A percentile compares a stretch with the other conserved stretches of the same genome.
These are phyloP conservation scores for Boletellus sp. DNA, from an alignment of 768 basidiomycete genomes.

Conservation along the genomic window DNA sequence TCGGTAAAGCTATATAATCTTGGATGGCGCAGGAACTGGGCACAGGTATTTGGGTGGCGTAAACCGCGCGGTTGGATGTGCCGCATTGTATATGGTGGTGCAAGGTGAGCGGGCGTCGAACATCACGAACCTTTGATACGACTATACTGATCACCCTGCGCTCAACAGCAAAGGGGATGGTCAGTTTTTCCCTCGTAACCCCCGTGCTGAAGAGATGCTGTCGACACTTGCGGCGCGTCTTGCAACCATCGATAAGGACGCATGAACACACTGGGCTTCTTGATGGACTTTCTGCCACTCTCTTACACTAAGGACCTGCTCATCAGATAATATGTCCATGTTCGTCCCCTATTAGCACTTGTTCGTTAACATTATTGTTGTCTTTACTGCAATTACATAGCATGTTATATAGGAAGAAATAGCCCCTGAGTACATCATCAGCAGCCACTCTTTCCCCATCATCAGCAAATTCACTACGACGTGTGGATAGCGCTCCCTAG, in stretches of 20 bases:
- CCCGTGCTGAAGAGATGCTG: constrained; percentile 61
- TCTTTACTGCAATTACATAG: not conserved
- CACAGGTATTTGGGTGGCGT: constrained; percentile 62
- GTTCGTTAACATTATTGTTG: constrained; percentile 5
- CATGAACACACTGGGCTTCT: constrained; percentile 20
- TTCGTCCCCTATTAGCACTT: not conserved
- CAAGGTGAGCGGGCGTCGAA: constrained; percentile 45
- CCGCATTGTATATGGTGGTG: constrained; percentile 58
- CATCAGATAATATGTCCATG: constrained; percentile 4
- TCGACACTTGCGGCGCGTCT: constrained; percentile 61
- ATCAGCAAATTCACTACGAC: too few species aligned
- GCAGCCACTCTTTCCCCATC: too few species aligned
- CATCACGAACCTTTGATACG: not conserved
- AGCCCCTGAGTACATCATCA: not conserved
- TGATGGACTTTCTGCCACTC: not conserved
- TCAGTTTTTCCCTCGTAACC: constrained; percentile 62
- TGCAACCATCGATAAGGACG: constrained; percentile 51
- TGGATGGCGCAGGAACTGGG: constrained; percentile 70
- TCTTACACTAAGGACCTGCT: constrained; percentile 1
- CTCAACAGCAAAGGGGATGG: constrained; percentile 60
- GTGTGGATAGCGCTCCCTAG: too few species aligned
- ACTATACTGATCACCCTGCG: not conserved
- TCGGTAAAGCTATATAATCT: constrained; percentile 65
- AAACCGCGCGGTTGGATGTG: constrained; percentile 48
- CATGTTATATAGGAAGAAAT: not conserved